Base-by-base conservation (phyloP, 139 green algal species). In the Dunaliella primolecta region DNA sequence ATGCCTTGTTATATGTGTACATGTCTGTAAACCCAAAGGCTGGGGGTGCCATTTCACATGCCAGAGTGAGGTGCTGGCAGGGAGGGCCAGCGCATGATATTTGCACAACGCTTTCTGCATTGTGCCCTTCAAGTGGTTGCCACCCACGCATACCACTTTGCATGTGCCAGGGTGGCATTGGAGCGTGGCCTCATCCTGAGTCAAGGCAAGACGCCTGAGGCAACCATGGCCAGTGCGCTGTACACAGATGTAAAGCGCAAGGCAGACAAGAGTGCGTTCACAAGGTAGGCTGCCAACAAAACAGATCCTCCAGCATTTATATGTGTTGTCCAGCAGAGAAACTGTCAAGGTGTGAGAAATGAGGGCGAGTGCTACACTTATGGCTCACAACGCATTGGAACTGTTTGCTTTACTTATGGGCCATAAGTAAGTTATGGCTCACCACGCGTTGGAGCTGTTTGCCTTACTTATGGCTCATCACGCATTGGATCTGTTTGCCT, bases 181-280 rank as follows among this genome's bases (percentile, higher is more conserved):
- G 87, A 94, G 81, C 85, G 91, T 3, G 89, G 89, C 0, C 85
- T 95, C 3, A 90, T 97, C 79, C 90, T 93, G 55, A 93, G 90
- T 81, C 86, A 93, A 38, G 94, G 94, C 74, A 96, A 95, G 83
- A 97, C 94, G 0, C 94, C 94, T 0, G 94, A 97, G 81, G 94
- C 94, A 3, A 97, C 94, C 38, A 97, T 97, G 94, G 94, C 94
- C 0, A 95, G 90, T 2, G 94, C 94, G 1, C 82, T 97, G 46
- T 97, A 97, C 87, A 97, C 94, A 0, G 94, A 97, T 82, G 91
- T 97, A 30, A 96, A 96, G 89, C 88, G 92, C 2, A 95, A 94
- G 86, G 91, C 91, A 33, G 87, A 86, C 0, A 86, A 89, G 34
- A 95, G 91, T 29, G 83, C 89, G 0, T 91, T 90, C 81, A 93